Evolutionary conservation across 164 flowering plant genomes (phyloP).

Genomic region (Sextonia rubra): DNA sequence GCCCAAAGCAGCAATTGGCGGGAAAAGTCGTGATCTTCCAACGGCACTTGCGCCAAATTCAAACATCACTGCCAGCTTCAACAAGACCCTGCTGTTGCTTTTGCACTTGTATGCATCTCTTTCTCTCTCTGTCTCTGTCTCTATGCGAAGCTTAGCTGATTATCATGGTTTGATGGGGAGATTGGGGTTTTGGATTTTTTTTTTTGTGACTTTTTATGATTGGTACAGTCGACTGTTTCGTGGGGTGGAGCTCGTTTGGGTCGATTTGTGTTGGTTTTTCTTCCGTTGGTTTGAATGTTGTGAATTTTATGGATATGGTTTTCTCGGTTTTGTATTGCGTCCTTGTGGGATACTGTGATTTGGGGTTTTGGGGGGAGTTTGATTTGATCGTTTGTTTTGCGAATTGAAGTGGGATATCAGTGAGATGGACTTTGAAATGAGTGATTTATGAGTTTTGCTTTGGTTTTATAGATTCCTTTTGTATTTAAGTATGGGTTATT

Average conservation of each 20-base stretch:
- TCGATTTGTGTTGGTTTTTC: neutral
- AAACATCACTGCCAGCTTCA: neutral
- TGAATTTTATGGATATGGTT: neutral
- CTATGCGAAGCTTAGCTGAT: neutral
- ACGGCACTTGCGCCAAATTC: neutral
- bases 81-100: neutral
- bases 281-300: neutral
- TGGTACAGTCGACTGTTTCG: neutral
- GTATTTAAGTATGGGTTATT: no score
- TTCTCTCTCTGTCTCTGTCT: neutral
- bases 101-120: neutral
- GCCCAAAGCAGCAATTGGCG: neutral
- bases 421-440: no score
- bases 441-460: no score
- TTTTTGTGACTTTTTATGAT: no score
- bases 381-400: no score
- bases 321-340: neutral
- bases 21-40: neutral
- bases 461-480: no score
- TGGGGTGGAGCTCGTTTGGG: neutral
- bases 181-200: neutral
- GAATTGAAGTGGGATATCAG: no score
- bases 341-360: neutral
- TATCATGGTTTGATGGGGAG: neutral
- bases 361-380: neutral